Base-by-base conservation (phyloP, 164 flowering plant genomes). In the Piper betle region DNA sequence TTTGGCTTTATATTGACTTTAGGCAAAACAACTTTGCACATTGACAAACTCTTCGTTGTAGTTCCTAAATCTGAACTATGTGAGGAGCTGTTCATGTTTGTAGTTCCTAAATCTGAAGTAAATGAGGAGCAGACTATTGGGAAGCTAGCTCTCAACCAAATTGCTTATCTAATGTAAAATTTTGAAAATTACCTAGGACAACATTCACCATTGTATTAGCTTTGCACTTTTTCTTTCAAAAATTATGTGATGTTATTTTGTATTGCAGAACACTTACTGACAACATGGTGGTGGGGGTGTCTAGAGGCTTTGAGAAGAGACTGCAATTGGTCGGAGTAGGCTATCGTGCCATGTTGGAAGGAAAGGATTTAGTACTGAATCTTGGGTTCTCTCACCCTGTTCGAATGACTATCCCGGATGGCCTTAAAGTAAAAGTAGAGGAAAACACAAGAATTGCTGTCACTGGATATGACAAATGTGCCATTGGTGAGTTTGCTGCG, bases 361-460 rank as follows among this genome's bases (percentile, higher is more conserved):
- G 87, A 53, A 82, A 77, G 41, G 87, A 78, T 56, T 71, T 93
- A 73, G 88, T 90, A 19, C 62, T 93, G 60, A 86, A 72, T 77
- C 96, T 93, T 41, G 97, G 97, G 20, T 90, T 90, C 64, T 93
- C 95, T 19, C 99, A 93, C 73, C 96, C 95, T 18, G 91, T 93
- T 15, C 78, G 80, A 73, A 86, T 90, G 96, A 52, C 69, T 48
- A 79, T 93, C 60, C 97, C 97, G 0, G 82, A 71, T 6, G 84
- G 79, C 53, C 57, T 90, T 15, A 62, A 81, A 67, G 95, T 90
- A 72, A 90, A 90, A 66, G 95, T 90, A 37, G 95, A 88, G 65
- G 96, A 90, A 0, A 88, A 82, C 74, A 90, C 96, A 37, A 78
- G 84, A 72, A 82, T 90, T 37, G 71, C 67, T 3, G 82, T 93